These are phyloP conservation scores for Suillus americanus DNA, from an alignment of 768 basidiomycete genomes.

Conservation along the genomic window DNA sequence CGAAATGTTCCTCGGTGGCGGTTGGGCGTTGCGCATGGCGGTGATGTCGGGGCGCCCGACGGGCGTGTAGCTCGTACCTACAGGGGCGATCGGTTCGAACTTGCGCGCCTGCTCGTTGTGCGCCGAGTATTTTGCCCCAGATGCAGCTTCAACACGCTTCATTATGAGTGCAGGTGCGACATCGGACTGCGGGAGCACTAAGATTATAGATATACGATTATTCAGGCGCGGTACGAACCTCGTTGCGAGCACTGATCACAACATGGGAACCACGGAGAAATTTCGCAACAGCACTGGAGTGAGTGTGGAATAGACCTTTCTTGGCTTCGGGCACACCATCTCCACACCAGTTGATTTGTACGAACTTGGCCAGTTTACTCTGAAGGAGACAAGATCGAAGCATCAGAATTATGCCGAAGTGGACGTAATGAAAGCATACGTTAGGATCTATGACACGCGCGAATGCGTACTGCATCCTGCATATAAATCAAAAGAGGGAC, in stretches of 20 bases:
- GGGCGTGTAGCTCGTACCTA: conserved; percentile 74
- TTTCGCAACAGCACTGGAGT: conserved; percentile 74
- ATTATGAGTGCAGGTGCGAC: conserved; percentile 79
- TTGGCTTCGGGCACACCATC: conserved; percentile 92
- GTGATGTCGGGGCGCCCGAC: conserved; percentile 73
- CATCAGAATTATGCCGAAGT: neutral
- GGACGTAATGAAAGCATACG: conserved; percentile 41
- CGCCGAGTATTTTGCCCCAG: conserved; percentile 86
- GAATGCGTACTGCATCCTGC: conserved; percentile 93
- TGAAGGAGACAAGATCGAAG: conserved; percentile 28
- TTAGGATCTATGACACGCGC: conserved; percentile 82
- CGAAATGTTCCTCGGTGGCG: conserved; percentile 28
- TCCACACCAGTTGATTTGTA: conserved; percentile 97
- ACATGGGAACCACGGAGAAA: conserved; percentile 86
- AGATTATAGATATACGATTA: neutral
- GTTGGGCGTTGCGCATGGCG: conserved; percentile 49
- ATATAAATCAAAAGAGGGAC: conserved; percentile 10
- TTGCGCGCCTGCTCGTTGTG: conserved; percentile 77
- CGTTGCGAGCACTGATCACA: conserved; percentile 82
- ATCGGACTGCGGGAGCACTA: conserved; percentile 54
- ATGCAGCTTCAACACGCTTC: conserved; percentile 83
- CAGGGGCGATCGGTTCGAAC: conserved; percentile 78
- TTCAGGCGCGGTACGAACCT: conserved; percentile 46
- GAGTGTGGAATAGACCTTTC: conserved; percentile 92
- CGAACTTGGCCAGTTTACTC: conserved; percentile 86